phyloP scores from a whole-genome alignment of 345 rosid genomes.

The Geranium rotundifolium region DNA sequence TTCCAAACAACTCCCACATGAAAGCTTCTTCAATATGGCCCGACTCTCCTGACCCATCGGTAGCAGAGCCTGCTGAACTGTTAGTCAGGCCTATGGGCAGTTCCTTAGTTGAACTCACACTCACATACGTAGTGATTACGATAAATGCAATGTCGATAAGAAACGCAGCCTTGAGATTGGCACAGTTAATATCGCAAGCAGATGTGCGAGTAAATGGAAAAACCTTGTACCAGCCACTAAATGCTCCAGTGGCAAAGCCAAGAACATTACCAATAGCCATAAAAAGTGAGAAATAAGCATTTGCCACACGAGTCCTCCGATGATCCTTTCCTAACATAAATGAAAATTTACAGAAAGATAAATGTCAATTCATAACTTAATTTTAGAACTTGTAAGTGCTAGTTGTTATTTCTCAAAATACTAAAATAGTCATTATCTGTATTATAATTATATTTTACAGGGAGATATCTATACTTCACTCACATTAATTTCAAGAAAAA shows the following conservation, averaged over 20 bases:
- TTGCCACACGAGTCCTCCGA: constrained; percentile 83
- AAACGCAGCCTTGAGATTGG: constrained; percentile 95
- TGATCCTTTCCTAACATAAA: constrained; percentile 65
- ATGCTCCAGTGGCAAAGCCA: constrained; percentile 88
- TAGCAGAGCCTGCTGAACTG: constrained; percentile 17
- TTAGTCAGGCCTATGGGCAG: constrained; percentile 33
- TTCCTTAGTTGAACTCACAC: constrained; percentile 59
- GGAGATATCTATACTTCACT: too few species aligned
- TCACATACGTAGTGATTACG: constrained; percentile 48
- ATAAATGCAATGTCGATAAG: constrained; percentile 60
- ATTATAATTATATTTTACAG: too few species aligned
- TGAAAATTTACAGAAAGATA: constrained; percentile 13
- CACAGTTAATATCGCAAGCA: constrained; percentile 74
- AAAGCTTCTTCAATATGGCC: constrained; percentile 64
- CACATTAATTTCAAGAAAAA: too few species aligned
- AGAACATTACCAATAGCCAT: constrained; percentile 91
- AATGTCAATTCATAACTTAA: constrained; percentile 6
- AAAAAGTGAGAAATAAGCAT: constrained; percentile 84
- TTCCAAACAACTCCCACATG: constrained; percentile 76
- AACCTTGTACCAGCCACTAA: constrained; percentile 79
- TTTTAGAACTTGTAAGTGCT: background rate
- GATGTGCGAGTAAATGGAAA: constrained; percentile 60
- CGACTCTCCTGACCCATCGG: constrained; percentile 38
- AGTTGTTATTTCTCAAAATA: too few species aligned
- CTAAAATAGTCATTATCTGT: too few species aligned